Evolutionary conservation across 805 yeast species (phyloP).

Genomic region (Clavispora asparagi): DNA sequence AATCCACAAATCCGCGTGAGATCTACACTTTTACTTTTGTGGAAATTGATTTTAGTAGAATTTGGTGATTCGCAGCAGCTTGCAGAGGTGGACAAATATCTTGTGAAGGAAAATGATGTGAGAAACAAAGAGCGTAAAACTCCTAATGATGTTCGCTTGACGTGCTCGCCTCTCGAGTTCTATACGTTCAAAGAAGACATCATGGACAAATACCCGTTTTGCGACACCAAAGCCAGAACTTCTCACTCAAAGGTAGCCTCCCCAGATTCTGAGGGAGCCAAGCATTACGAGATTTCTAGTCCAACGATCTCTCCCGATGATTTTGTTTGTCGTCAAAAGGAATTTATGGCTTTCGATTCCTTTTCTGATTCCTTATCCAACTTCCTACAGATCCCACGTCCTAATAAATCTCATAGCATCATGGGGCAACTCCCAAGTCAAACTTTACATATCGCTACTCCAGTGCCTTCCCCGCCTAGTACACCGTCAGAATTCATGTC

Average conservation of each 20-base stretch:
- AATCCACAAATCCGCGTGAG: conserved; percentile 43
- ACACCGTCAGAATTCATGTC: conserved; percentile 41
- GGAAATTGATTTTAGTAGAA: conserved; percentile 50
- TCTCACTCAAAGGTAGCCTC: background rate
- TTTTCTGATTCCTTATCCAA: conserved; percentile 54
- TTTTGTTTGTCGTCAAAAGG: conserved; percentile 19
- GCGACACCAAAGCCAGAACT: background rate
- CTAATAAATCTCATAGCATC: conserved; percentile 40
- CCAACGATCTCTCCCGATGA: background rate
- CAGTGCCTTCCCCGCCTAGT: conserved; percentile 76
- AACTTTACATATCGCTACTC: conserved; percentile 73
- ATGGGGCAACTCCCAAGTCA: conserved; percentile 47
- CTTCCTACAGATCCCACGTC: conserved; percentile 53
- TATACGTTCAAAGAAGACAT: conserved; percentile 74
- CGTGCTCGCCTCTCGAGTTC: conserved; percentile 81
- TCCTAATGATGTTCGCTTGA: conserved; percentile 23
- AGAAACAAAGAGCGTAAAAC: conserved; percentile 18
- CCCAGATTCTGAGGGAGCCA: background rate
- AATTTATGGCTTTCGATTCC: conserved; percentile 35
- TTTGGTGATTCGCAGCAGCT: conserved; percentile 54
- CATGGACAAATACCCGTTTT: conserved; percentile 66
- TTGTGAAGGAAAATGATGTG: conserved; percentile 38
- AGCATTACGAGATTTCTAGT: background rate
- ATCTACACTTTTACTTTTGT: conserved; percentile 47
- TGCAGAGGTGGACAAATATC: conserved; percentile 40